phyloP scores from a whole-genome alignment of 176 grass and related monocot genomes.

The Triticum turgidum region DNA sequence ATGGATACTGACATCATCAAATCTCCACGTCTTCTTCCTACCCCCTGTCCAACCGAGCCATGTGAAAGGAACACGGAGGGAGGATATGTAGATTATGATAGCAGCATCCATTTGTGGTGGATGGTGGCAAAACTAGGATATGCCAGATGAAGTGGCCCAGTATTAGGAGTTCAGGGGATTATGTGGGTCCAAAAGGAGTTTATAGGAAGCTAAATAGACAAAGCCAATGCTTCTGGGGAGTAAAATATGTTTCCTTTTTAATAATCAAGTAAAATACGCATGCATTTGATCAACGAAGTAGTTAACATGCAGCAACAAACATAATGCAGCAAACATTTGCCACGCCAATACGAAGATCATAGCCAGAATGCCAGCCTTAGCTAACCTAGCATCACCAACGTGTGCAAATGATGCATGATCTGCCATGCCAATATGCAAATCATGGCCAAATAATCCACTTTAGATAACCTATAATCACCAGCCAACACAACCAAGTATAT shows the following conservation, averaged over 20 bases:
- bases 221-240: not conserved
- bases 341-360: not conserved
- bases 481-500: not conserved
- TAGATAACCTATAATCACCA: not conserved
- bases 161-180: not conserved
- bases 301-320: not conserved
- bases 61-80: not conserved
- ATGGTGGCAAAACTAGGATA: not conserved
- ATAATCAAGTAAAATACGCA: not conserved
- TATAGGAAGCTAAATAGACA: not conserved
- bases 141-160: not conserved
- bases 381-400: not conserved
- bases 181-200: not conserved
- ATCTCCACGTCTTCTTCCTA: not conserved
- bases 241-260: not conserved
- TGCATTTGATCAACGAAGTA: slow-evolving; percentile 8
- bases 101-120: not conserved
- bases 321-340: not conserved
- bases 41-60: not conserved
- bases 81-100: not conserved
- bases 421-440: not conserved
- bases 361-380: not conserved
- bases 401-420: too few species aligned
- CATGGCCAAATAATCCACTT: not conserved
- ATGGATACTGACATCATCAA: not conserved